Evolutionary conservation across 179 eudicot species (phyloP), one percentile per base, ranked within the genome.

Genomic region (Heliamphora pulchella): DNA sequence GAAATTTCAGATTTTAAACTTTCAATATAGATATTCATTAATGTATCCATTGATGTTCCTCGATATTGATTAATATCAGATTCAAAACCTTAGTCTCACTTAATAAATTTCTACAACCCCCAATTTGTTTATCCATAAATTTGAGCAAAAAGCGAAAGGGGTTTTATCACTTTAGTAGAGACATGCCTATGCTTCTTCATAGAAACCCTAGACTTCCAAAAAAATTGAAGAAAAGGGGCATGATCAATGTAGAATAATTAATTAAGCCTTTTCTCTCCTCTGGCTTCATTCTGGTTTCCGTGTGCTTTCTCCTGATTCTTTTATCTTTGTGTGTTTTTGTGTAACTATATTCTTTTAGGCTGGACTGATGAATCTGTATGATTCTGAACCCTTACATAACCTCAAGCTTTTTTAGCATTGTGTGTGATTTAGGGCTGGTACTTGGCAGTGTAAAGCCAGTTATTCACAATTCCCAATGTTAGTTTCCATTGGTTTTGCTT

Each of bases 141-240:
- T 64, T 64, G 9, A 22, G 3, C 68, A 4, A 8, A 2, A 22
- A 22, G 68, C 9, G 43, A 64, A 64, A 64, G 43, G 68, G 68
- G 39, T 64, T 22, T 64, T 64, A 22, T 64, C 3, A 64, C 43
- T 64, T 64, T 18, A 22, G 68, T 9, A 63, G 11, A 17, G 4
- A 63, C 3, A 31, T 9, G 10, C 13, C 8, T 13, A 54, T 7
- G 58, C 58, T 54, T 54, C 10, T 54, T 54, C 10, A 8, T 54
- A 3, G 70, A 68, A 78, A 78, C 80, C 80, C 72, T 47, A 65
- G 15, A 78, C 51, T 65, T 48, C 20, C 72, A 47, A 48, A 44
- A 10, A 14, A 15, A 9, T 31, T 31, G 31, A 31, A 31, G 31
- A 31, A 31, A 31, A 31, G 31, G 31, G 31, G 31, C 31, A 31